Base-by-base conservation (phyloP, 176 grass and related monocot genomes). In the Canna indica region DNA sequence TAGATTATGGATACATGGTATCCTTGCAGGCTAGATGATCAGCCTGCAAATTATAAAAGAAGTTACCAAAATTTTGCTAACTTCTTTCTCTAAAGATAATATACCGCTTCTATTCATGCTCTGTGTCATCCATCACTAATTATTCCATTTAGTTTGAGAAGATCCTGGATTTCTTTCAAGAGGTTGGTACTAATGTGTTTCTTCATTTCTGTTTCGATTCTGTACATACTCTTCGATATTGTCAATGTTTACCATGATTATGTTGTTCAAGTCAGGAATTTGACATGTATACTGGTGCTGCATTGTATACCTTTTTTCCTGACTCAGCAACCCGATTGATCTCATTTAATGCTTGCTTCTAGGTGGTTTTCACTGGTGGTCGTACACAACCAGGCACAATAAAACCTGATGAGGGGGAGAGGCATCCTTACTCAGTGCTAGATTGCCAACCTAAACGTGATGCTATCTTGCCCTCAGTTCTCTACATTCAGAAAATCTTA, bases 351-450 rank as follows among this genome's bases (percentile, higher is more conserved):
- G 15, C 17, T n/a, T 68, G 77, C 41, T 73, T 65, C 16, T 64
- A 95, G 91, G 92, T 96, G 76, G 85, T 91, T 54, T 91, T 96
- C 77, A 84, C 85, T 79, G 92, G 88, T 57, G 92, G 86, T 29
- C 88, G 92, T n/a, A 91, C 92, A 71, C 92, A 96, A 72, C 85
- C 92, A 61, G 92, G 92, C 56, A 96, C 92, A 67, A 68, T 96
- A 81, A 91, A 96, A 64, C 84, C 92, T 31, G 92, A 96, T 80
- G 92, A 96, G 82, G 92, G 92, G 70, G 92, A 91, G 42, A 82
- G 74, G 14, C 92, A 96, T 71, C 81, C 78, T 53, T 84, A 83
- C 68, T 91, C 92, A 61, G 78, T 96, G 36, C 64, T 96, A 69
- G 88, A 91, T 71, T 88, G 85, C 77, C 78, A 68, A 42, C 73